These are phyloP conservation scores for Phialocephala sp. DNA, from an alignment of 2,329 filamentous ascomycete genomes.

Conservation along the genomic window DNA sequence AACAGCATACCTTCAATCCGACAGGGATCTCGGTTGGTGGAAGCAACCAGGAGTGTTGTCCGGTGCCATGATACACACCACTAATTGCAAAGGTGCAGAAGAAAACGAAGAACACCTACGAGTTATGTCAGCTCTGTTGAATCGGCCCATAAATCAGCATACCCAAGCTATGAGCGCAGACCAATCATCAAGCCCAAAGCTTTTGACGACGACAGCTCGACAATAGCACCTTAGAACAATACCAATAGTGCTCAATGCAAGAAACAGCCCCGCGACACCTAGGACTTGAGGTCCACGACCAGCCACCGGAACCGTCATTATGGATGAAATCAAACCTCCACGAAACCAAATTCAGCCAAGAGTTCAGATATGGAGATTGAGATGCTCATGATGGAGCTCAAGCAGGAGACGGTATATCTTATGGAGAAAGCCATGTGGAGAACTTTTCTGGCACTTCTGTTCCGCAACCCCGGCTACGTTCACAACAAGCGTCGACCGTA, in stretches of 20 bases:
- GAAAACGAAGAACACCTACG: slow-evolving; percentile 35
- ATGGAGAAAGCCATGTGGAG: slow-evolving; percentile 13
- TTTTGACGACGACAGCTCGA: slow-evolving; percentile 34
- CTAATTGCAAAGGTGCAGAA: slow-evolving; percentile 35
- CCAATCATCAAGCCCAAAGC: slow-evolving; percentile 39
- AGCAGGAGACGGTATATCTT: neutral
- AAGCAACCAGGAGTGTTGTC: slow-evolving; percentile 35
- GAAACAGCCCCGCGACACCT: slow-evolving; percentile 45
- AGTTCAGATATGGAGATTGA: slow-evolving; percentile 2
- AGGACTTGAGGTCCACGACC: slow-evolving; percentile 38
- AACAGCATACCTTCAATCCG: slow-evolving; percentile 38
- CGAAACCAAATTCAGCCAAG: neutral
- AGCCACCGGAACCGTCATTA: slow-evolving; percentile 15
- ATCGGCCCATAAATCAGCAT: neutral
- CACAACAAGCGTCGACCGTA: slow-evolving; percentile 10
- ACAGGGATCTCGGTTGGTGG: slow-evolving; percentile 34
- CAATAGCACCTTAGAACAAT: slow-evolving; percentile 36
- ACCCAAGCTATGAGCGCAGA: slow-evolving; percentile 36
- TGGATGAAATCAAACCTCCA: neutral
- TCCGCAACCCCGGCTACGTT: neutral
- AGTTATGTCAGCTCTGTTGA: neutral
- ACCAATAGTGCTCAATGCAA: slow-evolving; percentile 43
- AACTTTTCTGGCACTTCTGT: slow-evolving; percentile 1
- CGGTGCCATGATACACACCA: slow-evolving; percentile 39
- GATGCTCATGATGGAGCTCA: neutral